Conservation (phyloP, 805 yeast species). For the Cyberlindnera samutprakarnensis region DNA sequence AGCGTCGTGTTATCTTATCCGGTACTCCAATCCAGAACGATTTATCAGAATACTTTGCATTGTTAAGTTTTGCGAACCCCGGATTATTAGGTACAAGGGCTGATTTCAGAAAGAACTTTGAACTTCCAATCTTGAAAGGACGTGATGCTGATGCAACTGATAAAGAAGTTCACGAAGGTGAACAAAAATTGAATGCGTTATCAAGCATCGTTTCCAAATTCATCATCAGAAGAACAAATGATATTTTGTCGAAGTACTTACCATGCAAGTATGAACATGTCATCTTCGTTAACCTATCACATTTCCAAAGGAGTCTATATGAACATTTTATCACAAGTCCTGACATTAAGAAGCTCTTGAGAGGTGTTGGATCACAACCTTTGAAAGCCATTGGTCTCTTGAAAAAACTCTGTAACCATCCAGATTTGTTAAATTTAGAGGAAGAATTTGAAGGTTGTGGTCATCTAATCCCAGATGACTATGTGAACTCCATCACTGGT, state of each 20-base stretch:
- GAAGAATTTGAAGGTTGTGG: constrained; percentile 72
- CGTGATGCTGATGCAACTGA: constrained; percentile 89
- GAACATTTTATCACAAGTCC: constrained; percentile 72
- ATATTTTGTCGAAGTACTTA: constrained; percentile 83
- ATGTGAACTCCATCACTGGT: constrained; percentile 34
- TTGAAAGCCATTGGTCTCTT: constrained; percentile 82
- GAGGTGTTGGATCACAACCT: constrained; percentile 71
- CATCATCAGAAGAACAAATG: constrained; percentile 93
- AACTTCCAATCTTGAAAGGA: constrained; percentile 70
- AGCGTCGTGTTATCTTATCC: constrained; percentile 83
- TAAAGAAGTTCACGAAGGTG: constrained; percentile 63
- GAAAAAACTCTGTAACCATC: constrained; percentile 91
- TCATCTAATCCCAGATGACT: constrained; percentile 66
- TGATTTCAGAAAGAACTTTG: constrained; percentile 83
- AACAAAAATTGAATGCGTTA: constrained; percentile 58
- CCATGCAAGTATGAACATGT: constrained; percentile 97
- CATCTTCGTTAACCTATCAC: constrained; percentile 79
- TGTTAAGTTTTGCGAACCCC: constrained; percentile 89
- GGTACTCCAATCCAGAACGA: constrained; percentile 98
- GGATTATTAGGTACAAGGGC: constrained; percentile 78
- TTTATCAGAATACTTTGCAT: constrained; percentile 85
- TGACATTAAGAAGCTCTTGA: constrained; percentile 59
- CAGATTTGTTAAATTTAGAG: constrained; percentile 71
- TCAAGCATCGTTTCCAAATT: constrained; percentile 76
- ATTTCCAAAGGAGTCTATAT: constrained; percentile 68